Percentiles rank a stretch among this genome's conserved stretches.
Conservation (phyloP, 371 early-diverging fungal species). For the Lichtheimia ornata region DNA sequence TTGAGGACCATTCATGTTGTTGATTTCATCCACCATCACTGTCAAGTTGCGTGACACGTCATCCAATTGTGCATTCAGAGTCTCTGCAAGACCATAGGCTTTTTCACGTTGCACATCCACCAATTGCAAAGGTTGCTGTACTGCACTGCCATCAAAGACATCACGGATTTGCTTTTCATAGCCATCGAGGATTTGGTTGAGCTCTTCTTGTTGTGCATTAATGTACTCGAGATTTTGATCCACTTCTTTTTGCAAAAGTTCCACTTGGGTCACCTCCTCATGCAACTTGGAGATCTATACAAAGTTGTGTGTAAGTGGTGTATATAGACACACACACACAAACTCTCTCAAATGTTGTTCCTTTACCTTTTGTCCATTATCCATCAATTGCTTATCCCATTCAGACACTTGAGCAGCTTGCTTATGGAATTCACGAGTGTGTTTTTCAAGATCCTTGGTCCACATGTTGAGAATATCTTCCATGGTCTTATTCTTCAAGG, state of each 20-base stretch:
- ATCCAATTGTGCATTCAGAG: conserved; percentile 83
- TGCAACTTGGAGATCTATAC: conserved; percentile 74
- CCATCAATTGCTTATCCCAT: conserved; percentile 85
- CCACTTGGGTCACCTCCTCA: conserved; percentile 71
- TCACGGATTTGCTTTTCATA: conserved; percentile 75
- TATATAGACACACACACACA: conserved; percentile 3
- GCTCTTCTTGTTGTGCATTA: conserved; percentile 83
- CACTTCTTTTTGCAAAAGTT: conserved; percentile 75
- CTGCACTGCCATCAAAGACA: conserved; percentile 50
- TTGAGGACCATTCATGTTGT: conserved; percentile 57
- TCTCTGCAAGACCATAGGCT: conserved; percentile 84
- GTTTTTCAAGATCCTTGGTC: conserved; percentile 78
- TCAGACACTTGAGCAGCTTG: conserved; percentile 83
- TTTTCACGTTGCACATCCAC: conserved; percentile 88
- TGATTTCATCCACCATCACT: conserved; percentile 86
- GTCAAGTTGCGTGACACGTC: conserved; percentile 80
- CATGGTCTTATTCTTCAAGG: conserved; percentile 82
- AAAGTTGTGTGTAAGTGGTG: background rate
- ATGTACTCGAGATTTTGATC: conserved; percentile 85
- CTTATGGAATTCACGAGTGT: conserved; percentile 82
- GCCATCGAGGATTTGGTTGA: conserved; percentile 73
- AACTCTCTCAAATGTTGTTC: conserved; percentile 1
- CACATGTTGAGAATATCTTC: conserved; percentile 88
- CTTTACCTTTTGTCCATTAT: conserved; percentile 77
- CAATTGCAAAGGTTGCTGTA: conserved; percentile 53